Evolutionary conservation across 164 flowering plant genomes (phyloP), one percentile per base, ranked within the genome.

Genomic region (Taxillus chinensis): DNA sequence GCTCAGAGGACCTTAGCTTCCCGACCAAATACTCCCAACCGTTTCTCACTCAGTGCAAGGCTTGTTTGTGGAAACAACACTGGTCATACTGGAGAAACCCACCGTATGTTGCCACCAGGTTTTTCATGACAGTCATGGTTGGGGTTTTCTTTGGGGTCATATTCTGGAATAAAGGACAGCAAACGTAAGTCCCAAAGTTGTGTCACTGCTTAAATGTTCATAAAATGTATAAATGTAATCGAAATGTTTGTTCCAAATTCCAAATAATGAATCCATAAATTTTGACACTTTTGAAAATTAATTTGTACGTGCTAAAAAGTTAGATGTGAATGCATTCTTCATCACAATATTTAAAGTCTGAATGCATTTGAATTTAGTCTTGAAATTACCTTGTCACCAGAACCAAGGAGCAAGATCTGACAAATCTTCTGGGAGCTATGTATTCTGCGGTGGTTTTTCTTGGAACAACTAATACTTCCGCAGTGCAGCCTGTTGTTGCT

Each of bases 1-100:
- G 82, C 10, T 83, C 91, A 4, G 56, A 78, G 70, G 92, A 88
- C 60, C 84, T 90, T 16, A 61, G 69, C 71, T 90, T 88, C 76
- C 83, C 80, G 8, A 78, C 93, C 42, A 72, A 82, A 63, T 84
- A 82, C 71, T 83, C 87, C 3, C 93, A 82, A 63, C 63, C 83
- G 50, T 85, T 88, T 68, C n/a, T 65, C 6, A 73, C 78, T 41
- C 97, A 90, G 70, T 87, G 79, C 80, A 78, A 66, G n/a, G 95
- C 95, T 67, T 86, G 89, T 68, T 85, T 90, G 69, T 88, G 89
- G 95, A 90, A 90, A 69, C 93, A 86, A 45, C 66, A 82, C 51
- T 74, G 83, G 89, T 90, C 97, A 45, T 88, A 90, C 71, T 90
- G 97, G 97, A 83, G 88, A 61, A 81, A 90, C 65, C 78, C 95